Evolutionary conservation across 305 asterid species (phyloP).

Genomic region (Fraxinus sp.): DNA sequence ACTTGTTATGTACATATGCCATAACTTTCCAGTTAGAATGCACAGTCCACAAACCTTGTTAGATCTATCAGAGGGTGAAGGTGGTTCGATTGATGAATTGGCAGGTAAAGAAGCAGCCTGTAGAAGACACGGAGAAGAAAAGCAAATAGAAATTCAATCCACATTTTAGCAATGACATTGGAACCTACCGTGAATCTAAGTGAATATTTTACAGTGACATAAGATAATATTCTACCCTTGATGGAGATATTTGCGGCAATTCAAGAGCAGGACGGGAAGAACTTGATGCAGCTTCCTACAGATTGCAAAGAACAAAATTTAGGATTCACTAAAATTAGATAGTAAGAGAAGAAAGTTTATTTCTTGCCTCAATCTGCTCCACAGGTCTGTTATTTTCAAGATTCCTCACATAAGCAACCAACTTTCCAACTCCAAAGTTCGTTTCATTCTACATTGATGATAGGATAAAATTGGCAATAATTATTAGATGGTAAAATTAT

Average conservation of each 20-base stretch:
- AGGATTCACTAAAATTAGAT: neutral
- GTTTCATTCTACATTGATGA: slow-evolving; percentile 50
- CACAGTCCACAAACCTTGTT: slow-evolving; percentile 21
- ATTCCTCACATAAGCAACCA: slow-evolving; percentile 53
- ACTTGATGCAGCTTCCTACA: slow-evolving; percentile 59
- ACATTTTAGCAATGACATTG: neutral
- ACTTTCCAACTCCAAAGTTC: slow-evolving; percentile 52
- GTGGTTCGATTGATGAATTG: slow-evolving; percentile 38
- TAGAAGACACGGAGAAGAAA: slow-evolving; percentile 9
- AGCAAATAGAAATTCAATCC: neutral
- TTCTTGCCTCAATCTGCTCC: slow-evolving; percentile 70
- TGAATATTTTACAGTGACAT: slow-evolving; percentile 4
- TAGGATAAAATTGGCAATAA: slow-evolving; percentile 11
- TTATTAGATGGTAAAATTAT: slow-evolving; percentile 5
- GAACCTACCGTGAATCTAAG: slow-evolving; percentile 5
- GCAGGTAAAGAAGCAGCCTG: slow-evolving; percentile 62
- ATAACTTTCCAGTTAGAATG: slow-evolving; percentile 20
- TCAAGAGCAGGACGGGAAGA: slow-evolving; percentile 59
- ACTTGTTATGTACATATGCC: neutral
- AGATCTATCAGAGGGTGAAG: slow-evolving; percentile 55
- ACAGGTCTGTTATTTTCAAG: slow-evolving; percentile 37
- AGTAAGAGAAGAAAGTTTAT: slow-evolving; percentile 6
- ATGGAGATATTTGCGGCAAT: slow-evolving; percentile 50
- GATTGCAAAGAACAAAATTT: slow-evolving; percentile 20
- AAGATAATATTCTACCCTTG: slow-evolving; percentile 53